Evolutionary conservation across 257 asterid genomes (phyloP).

Genomic region (Osmanthus fragrans): DNA sequence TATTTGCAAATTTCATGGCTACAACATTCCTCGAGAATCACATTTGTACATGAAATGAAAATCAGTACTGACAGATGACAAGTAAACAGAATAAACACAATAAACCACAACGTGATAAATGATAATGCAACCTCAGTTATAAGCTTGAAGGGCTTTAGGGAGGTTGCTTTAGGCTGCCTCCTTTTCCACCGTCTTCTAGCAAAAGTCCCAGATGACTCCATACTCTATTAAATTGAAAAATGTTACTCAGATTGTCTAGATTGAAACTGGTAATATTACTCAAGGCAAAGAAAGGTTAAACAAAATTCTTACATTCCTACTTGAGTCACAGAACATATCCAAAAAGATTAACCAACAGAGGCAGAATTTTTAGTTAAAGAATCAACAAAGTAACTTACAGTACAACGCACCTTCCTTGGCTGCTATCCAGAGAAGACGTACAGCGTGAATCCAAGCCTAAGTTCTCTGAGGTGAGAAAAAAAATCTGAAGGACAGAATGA

Average conservation of each 20-base stretch:
- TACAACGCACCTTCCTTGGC: too few species aligned
- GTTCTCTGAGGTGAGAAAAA: too few species aligned
- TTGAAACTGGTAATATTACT: not conserved
- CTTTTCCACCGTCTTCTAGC: not conserved
- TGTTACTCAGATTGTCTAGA: not conserved
- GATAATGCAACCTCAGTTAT: not conserved
- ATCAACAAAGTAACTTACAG: too few species aligned
- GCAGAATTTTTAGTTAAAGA: not conserved
- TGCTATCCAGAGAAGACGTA: too few species aligned
- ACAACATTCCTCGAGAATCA: too few species aligned
- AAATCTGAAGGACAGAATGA: slow-evolving; percentile 71
- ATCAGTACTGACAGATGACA: too few species aligned
- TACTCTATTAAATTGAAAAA: not conserved
- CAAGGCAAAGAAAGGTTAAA: not conserved
- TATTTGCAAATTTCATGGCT: too few species aligned
- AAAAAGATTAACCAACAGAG: not conserved
- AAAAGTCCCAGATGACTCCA: not conserved
- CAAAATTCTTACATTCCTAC: slow-evolving; percentile 36
- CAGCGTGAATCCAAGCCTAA: too few species aligned
- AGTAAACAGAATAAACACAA: too few species aligned
- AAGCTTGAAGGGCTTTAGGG: slow-evolving; percentile 2
- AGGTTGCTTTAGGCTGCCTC: not conserved
- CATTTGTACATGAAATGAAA: too few species aligned
- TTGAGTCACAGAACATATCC: not conserved
- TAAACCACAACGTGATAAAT: too few species aligned